Evolutionary conservation across 805 yeast species (phyloP).

Genomic region (Novakomyces olei): DNA sequence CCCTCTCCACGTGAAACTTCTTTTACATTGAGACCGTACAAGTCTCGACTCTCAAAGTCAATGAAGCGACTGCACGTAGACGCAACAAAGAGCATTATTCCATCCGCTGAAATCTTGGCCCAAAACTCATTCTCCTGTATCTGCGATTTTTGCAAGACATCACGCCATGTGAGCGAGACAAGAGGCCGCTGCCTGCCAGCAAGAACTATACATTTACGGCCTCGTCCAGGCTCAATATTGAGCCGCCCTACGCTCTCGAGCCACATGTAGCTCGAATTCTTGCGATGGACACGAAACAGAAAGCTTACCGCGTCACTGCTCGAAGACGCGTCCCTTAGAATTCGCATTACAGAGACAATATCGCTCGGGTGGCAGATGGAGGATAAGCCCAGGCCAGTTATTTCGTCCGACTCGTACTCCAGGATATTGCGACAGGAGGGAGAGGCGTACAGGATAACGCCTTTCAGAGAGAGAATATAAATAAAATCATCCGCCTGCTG

Average conservation of each 20-base stretch:
- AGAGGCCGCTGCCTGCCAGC: slow-evolving; percentile 6
- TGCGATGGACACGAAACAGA: slow-evolving; percentile 4
- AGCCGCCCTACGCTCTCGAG: slow-evolving; percentile 5
- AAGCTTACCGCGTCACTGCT: slow-evolving; percentile 3
- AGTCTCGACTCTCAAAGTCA: slow-evolving; percentile 3
- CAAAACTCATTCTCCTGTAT: slow-evolving; percentile 2
- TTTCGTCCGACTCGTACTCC: slow-evolving; percentile 7
- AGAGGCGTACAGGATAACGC: slow-evolving; percentile 5
- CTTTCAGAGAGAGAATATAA: slow-evolving; percentile 6
- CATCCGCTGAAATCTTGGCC: slow-evolving; percentile 5
- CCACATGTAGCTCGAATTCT: slow-evolving; percentile 7
- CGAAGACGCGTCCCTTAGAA: slow-evolving; percentile 4
- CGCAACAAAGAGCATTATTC: slow-evolving; percentile 5
- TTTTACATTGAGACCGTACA: slow-evolving; percentile 5
- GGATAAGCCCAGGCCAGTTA: slow-evolving; percentile 4
- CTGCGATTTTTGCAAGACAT: not conserved
- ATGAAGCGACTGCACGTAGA: slow-evolving; percentile 1
- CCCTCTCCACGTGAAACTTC: not conserved
- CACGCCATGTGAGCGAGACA: not conserved
- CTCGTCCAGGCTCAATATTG: slow-evolving; percentile 3
- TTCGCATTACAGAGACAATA: slow-evolving; percentile 6
- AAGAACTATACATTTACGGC: slow-evolving; percentile 5
- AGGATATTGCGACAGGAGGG: slow-evolving; percentile 5
- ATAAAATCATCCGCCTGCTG: slow-evolving; percentile 5
- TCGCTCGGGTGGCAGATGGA: slow-evolving; percentile 6